Percentiles rank a stretch among this genome's conserved stretches.
Conservation (phyloP, 2,329 filamentous ascomycete genomes). For the Epichloe elymi region DNA sequence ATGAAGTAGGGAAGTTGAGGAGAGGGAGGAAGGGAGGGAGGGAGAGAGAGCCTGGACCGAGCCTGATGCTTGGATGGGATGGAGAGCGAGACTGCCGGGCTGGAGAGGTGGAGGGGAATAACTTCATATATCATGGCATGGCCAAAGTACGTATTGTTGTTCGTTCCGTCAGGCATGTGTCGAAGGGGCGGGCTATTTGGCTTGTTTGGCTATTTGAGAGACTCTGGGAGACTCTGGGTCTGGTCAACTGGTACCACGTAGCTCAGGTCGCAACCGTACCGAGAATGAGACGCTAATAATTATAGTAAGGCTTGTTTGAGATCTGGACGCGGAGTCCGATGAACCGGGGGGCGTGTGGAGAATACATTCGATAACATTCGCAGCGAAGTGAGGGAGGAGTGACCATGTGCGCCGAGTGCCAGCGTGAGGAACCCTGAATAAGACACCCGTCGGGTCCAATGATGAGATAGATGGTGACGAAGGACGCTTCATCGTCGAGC, state of each 20-base stretch:
- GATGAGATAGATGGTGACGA: too few species aligned
- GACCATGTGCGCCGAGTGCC: background rate
- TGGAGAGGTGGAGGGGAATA: background rate
- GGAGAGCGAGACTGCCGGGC: background rate
- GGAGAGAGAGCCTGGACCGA: background rate
- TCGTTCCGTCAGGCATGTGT: background rate
- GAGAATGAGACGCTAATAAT: background rate
- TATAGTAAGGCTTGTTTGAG: background rate
- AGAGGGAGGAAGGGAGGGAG: background rate
- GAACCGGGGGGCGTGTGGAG: background rate
- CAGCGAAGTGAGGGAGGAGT: background rate
- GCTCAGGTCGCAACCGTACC: background rate
- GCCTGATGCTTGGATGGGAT: background rate
- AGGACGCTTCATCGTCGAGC: too few species aligned
- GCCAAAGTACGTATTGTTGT: background rate
- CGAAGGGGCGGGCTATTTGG: background rate
- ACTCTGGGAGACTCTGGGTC: too few species aligned
- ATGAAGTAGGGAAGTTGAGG: background rate
- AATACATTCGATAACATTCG: background rate
- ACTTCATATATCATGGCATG: conserved; percentile 2
- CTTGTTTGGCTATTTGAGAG: background rate
- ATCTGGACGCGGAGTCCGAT: background rate
- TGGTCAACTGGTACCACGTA: background rate
- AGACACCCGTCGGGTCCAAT: too few species aligned
- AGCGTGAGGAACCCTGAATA: background rate